Percentiles rank a stretch among this genome's conserved stretches.
These are phyloP conservation scores for Tephrocybe sp. DNA, from an alignment of 768 basidiomycete species.

Conservation along the genomic window DNA sequence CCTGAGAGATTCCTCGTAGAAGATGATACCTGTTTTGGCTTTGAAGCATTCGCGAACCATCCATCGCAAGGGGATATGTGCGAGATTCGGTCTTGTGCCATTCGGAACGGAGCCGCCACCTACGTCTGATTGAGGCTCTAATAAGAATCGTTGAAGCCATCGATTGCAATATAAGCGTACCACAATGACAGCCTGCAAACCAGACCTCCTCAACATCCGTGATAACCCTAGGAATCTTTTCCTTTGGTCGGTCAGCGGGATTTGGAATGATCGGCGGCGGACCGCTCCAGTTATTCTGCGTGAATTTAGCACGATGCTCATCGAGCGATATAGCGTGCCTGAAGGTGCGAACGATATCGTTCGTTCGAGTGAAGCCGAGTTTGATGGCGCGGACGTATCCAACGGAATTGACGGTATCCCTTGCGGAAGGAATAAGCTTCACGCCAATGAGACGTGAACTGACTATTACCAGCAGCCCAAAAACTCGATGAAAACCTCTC, in stretches of 20 bases:
- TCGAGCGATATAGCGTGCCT: conserved; percentile 19
- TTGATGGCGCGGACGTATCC: conserved; percentile 37
- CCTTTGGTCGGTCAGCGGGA: too few relatives aligned
- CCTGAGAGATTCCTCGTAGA: conserved; percentile 1
- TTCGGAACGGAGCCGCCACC: conserved; percentile 30
- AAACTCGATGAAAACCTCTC: conserved; percentile 42
- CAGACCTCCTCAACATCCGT: not conserved
- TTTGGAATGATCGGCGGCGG: too few relatives aligned
- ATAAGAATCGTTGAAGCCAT: too few relatives aligned
- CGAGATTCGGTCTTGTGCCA: conserved; percentile 27
- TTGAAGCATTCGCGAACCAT: conserved; percentile 56
- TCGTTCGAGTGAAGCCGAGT: conserved; percentile 46
- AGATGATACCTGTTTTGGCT: conserved; percentile 36
- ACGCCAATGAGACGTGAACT: too few relatives aligned
- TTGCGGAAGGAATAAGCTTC: conserved; percentile 12
- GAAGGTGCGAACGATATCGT: conserved; percentile 31
- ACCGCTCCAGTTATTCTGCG: conserved; percentile 18
- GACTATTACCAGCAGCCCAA: conserved; percentile 48
- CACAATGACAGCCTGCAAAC: not conserved
- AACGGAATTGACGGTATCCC: conserved; percentile 57
- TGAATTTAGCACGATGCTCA: conserved; percentile 19
- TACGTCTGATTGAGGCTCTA: not conserved
- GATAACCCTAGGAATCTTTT: not conserved
- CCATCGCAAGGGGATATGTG: conserved; percentile 46
- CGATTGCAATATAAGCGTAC: not conserved